phyloP scores from a whole-genome alignment of 1,284 basidiomycete species.

The Leccinum laetum region DNA sequence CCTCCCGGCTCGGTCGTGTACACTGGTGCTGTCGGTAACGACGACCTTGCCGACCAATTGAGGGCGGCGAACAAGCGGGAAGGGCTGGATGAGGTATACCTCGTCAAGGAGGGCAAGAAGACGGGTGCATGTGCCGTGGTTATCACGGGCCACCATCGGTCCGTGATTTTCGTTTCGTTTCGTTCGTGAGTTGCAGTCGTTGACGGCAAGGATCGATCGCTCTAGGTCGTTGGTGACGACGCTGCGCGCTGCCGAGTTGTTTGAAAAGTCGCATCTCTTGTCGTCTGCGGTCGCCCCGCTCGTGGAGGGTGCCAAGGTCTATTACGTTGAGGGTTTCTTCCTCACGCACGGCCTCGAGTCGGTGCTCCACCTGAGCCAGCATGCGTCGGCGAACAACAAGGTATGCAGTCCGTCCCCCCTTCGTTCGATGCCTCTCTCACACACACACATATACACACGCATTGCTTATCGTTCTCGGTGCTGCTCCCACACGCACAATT shows the following conservation, averaged over 20 bases:
- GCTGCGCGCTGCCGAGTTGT: conserved; percentile 89
- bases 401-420: conserved; percentile 34
- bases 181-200: neutral
- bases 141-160: conserved; percentile 93
- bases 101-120: conserved; percentile 83
- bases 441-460: neutral
- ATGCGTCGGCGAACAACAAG: conserved; percentile 80
- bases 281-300: conserved; percentile 79
- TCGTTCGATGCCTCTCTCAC: neutral
- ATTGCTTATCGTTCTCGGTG: neutral
- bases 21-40: conserved; percentile 93
- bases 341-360: conserved; percentile 89
- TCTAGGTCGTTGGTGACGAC: conserved; percentile 88
- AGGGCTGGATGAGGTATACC: conserved; percentile 89
- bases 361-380: conserved; percentile 77
- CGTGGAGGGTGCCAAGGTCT: conserved; percentile 82
- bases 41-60: conserved; percentile 88
- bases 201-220: conserved; percentile 1
- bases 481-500: neutral
- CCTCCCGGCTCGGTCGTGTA: conserved; percentile 93
- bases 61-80: conserved; percentile 94
- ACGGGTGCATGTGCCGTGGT: conserved; percentile 98
- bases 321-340: conserved; percentile 98
- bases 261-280: conserved; percentile 78
- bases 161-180: neutral